These are phyloP conservation scores for Populus hybrid DNA, from an alignment of 441 rosid genomes.

Conservation along the genomic window DNA sequence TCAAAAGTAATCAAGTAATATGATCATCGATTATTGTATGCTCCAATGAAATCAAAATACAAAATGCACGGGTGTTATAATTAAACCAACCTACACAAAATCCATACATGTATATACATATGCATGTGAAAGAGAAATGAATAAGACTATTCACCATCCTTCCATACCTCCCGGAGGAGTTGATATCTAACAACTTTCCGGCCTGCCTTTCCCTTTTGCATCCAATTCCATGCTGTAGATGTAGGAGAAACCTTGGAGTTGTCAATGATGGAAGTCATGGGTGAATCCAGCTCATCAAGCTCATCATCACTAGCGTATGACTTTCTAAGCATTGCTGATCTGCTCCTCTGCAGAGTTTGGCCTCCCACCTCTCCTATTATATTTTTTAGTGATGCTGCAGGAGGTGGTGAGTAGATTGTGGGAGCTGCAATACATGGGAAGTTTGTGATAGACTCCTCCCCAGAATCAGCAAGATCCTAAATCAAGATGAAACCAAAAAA, in stretches of 20 bases:
- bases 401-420: conserved; percentile 54
- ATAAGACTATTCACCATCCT: conserved; percentile 26
- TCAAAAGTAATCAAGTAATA: neutral
- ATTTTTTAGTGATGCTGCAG: conserved; percentile 43
- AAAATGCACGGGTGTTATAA: neutral
- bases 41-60: conserved; percentile 6
- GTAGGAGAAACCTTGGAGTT: conserved; percentile 35
- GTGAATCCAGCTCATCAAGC: conserved; percentile 75
- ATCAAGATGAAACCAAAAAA: conserved; percentile 4
- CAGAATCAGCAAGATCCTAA: conserved; percentile 45
- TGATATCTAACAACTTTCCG: conserved; percentile 63
- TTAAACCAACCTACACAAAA: neutral
- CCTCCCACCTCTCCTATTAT: conserved; percentile 51
- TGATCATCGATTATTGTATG: neutral
- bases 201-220: conserved; percentile 42
- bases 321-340: conserved; percentile 55
- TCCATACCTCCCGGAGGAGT: conserved; percentile 76
- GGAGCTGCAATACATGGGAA: conserved; percentile 66
- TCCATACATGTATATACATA: neutral
- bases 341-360: conserved; percentile 35
- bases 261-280: conserved; percentile 50
- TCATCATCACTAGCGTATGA: conserved; percentile 81
- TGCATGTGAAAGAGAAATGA: neutral
- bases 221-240: conserved; percentile 42
- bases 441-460: conserved; percentile 36